Conservation (phyloP, 139 green algal species). For the Limnomonas spitsbergensis region DNA sequence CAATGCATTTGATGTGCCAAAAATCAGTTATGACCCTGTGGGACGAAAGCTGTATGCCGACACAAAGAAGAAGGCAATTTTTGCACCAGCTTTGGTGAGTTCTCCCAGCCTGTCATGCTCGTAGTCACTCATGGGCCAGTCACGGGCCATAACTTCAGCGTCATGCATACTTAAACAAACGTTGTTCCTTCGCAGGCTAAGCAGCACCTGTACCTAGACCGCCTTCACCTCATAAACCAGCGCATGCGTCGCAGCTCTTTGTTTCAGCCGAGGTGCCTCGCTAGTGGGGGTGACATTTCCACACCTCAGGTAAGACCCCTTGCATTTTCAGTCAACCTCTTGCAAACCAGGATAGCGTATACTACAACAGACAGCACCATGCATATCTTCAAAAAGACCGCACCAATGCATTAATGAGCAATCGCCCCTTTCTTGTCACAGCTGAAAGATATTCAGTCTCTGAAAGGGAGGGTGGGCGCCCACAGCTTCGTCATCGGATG, state of each 20-base stretch:
- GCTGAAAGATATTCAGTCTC: constrained; percentile 75
- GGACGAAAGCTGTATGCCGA: constrained; percentile 49
- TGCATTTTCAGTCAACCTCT: background rate
- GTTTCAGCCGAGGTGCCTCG: constrained; percentile 45
- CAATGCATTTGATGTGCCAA: constrained; percentile 57
- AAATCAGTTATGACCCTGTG: constrained; percentile 61
- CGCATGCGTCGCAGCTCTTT: constrained; percentile 60
- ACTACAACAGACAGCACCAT: background rate
- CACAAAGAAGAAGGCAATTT: constrained; percentile 30
- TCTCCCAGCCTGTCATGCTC: background rate
- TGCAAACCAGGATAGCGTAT: background rate
- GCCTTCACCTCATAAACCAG: constrained; percentile 70
- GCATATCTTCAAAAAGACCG: background rate
- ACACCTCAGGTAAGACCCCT: constrained; percentile 13
- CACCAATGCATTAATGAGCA: background rate
- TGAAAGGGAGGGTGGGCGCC: constrained; percentile 64
- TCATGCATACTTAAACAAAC: background rate
- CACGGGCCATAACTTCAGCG: background rate
- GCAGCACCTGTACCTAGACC: constrained; percentile 64
- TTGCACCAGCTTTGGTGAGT: constrained; percentile 28
- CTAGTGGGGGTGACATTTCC: background rate
- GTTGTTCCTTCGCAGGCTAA: constrained; percentile 49
- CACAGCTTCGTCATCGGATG: constrained; percentile 70
- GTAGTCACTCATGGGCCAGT: background rate
- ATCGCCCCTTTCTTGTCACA: constrained; percentile 17